A percentile compares a stretch with the other conserved stretches of the same genome.
phyloP scores from a whole-genome alignment of 140 eudicot species.

The Bidens hawaiensis region DNA sequence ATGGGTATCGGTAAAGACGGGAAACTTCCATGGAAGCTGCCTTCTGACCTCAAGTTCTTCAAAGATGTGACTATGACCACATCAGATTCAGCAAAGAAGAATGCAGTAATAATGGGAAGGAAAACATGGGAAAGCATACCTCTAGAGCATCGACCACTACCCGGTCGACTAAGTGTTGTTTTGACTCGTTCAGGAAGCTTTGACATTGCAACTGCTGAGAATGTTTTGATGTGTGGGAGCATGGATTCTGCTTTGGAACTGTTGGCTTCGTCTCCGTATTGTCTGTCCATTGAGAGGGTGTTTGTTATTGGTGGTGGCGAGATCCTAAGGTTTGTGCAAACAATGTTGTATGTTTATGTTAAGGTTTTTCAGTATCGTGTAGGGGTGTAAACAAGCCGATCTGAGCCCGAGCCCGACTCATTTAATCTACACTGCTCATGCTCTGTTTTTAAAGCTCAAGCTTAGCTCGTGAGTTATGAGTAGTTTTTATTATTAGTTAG shows the following conservation, averaged over 20 bases:
- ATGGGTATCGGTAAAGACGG: slow-evolving; percentile 96
- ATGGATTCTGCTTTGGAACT: slow-evolving; percentile 67
- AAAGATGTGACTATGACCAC: slow-evolving; percentile 68
- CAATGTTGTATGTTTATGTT: too few species aligned
- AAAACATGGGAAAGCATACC: slow-evolving; percentile 93
- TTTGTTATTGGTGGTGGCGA: slow-evolving; percentile 93
- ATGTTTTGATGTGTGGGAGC: slow-evolving; percentile 79
- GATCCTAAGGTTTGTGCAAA: slow-evolving; percentile 52
- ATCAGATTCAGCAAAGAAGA: slow-evolving; percentile 61
- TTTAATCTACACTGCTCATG: too few species aligned
- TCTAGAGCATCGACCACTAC: slow-evolving; percentile 53
- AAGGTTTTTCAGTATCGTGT: too few species aligned
- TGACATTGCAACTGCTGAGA: slow-evolving; percentile 57
- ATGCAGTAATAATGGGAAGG: slow-evolving; percentile 92
- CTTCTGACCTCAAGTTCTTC: slow-evolving; percentile 79
- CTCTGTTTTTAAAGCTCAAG: too few species aligned
- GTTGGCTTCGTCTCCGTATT: slow-evolving; percentile 70
- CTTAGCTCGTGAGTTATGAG: too few species aligned
- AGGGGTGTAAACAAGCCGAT: too few species aligned
- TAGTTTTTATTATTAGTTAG: too few species aligned
- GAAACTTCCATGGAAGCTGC: slow-evolving; percentile 82
- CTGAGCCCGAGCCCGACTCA: too few species aligned
- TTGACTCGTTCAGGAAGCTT: slow-evolving; percentile 78
- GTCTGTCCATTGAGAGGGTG: slow-evolving; percentile 66
- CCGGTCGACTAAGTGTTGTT: slow-evolving; percentile 83